Percentiles rank a stretch among this genome's conserved stretches.
phyloP scores from a whole-genome alignment of 2,329 filamentous ascomycete genomes.

The Capronia epimyces region DNA sequence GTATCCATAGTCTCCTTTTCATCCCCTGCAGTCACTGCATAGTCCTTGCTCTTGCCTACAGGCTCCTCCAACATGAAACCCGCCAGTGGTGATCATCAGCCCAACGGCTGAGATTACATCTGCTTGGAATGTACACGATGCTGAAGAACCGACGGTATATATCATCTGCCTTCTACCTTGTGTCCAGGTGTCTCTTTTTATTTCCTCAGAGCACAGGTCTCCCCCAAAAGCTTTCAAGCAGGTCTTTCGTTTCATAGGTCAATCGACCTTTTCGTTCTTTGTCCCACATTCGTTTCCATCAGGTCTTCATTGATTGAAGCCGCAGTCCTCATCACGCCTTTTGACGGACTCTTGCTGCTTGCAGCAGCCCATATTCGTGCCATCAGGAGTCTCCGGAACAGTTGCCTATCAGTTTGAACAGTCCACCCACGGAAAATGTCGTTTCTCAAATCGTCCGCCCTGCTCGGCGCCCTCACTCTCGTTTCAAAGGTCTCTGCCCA shows the following conservation, averaged over 20 bases:
- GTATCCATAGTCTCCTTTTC: slow-evolving; percentile 11
- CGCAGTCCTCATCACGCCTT: slow-evolving; percentile 7
- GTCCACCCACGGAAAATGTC: slow-evolving; percentile 10
- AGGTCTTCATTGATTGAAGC: slow-evolving; percentile 26
- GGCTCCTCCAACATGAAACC: slow-evolving; percentile 15
- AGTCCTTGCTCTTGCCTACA: not conserved
- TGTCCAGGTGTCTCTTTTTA: not conserved
- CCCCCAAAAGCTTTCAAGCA: slow-evolving; percentile 15
- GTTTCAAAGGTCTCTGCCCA: slow-evolving; percentile 38
- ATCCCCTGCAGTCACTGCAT: slow-evolving; percentile 9
- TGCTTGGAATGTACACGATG: not conserved
- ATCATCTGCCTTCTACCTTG: not conserved
- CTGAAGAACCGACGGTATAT: slow-evolving; percentile 7
- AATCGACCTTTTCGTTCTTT: slow-evolving; percentile 20
- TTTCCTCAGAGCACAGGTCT: slow-evolving; percentile 11
- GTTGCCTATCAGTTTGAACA: not conserved
- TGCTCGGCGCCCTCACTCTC: slow-evolving; percentile 30
- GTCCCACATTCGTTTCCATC: slow-evolving; percentile 18
- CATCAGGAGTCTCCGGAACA: not conserved
- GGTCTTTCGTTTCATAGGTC: slow-evolving; percentile 24
- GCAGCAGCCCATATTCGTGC: not conserved
- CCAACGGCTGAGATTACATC: slow-evolving; percentile 7
- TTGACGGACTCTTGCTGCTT: slow-evolving; percentile 8
- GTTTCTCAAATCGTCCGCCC: slow-evolving; percentile 10
- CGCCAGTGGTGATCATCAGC: not conserved